Conservation (phyloP, 129 eudicot species). For the Rutidosis leptorrhynchoides region DNA sequence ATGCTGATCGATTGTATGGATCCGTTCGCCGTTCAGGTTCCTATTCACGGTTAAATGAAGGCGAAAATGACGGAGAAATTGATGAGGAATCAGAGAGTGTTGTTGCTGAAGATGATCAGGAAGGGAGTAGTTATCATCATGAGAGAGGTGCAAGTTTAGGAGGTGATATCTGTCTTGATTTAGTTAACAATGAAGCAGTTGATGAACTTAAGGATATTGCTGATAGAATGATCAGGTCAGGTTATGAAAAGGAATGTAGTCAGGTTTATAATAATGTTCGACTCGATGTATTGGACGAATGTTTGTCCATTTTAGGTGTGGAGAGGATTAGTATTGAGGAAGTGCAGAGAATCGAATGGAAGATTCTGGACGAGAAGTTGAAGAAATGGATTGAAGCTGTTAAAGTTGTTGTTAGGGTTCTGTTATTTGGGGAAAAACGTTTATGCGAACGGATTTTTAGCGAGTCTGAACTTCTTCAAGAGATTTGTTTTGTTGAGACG, state of each 20-base stretch:
- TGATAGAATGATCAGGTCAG: constrained; percentile 70
- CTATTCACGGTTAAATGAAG: constrained; percentile 29
- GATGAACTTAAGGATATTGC: constrained; percentile 61
- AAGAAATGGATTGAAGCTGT: constrained; percentile 74
- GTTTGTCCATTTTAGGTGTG: constrained; percentile 63
- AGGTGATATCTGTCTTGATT: constrained; percentile 55
- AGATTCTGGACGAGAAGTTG: constrained; percentile 62
- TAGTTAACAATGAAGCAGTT: constrained; percentile 53
- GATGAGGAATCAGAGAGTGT: constrained; percentile 20
- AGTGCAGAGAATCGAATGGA: constrained; percentile 85
- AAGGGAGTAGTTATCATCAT: constrained; percentile 38
- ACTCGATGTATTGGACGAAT: constrained; percentile 69
- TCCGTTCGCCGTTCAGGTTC: constrained; percentile 32
- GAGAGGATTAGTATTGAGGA: constrained; percentile 85
- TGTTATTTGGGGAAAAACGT: constrained; percentile 57
- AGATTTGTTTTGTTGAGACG: constrained; percentile 70
- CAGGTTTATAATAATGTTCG: constrained; percentile 69
- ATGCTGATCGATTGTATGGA: constrained; percentile 53
- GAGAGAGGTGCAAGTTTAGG: constrained; percentile 68
- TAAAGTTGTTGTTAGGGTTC: constrained; percentile 60
- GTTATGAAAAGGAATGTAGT: constrained; percentile 86
- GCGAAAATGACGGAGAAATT: constrained; percentile 24
- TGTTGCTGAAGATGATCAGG: constrained; percentile 26
- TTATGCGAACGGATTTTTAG: constrained; percentile 62
- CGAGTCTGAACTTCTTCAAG: constrained; percentile 57